Conservation (phyloP, 371 early-diverging fungal genomes). For the Circinella minor region DNA sequence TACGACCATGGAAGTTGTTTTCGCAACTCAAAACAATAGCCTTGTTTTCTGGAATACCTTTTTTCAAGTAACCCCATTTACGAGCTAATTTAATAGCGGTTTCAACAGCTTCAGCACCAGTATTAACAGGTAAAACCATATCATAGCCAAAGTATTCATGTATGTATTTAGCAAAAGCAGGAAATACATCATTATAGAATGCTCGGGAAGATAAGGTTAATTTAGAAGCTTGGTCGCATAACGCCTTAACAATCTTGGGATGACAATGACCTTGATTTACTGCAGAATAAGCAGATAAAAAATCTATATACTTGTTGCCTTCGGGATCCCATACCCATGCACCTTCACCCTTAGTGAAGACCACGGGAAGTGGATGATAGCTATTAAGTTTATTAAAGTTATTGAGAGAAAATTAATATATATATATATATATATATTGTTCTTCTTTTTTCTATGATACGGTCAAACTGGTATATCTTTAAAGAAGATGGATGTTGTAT, state of each 20-base stretch:
- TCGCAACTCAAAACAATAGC: slow-evolving; percentile 86
- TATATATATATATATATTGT: too few species aligned
- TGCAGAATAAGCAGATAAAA: slow-evolving; percentile 95
- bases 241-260: slow-evolving; percentile 92
- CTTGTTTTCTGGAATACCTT: slow-evolving; percentile 83
- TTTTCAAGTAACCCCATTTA: slow-evolving; percentile 95
- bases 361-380: slow-evolving; percentile 98
- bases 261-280: slow-evolving; percentile 98
- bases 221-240: slow-evolving; percentile 86
- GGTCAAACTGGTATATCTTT: not conserved
- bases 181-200: slow-evolving; percentile 95
- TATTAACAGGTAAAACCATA: slow-evolving; percentile 98
- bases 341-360: slow-evolving; percentile 90
- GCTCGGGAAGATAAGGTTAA: slow-evolving; percentile 93
- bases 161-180: slow-evolving; percentile 88
- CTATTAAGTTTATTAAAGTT: slow-evolving; percentile 34
- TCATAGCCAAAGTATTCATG: slow-evolving; percentile 95
- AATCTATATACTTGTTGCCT: slow-evolving; percentile 94
- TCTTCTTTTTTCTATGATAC: not conserved
- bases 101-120: slow-evolving; percentile 98
- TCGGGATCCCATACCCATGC: slow-evolving; percentile 96
- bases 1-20: slow-evolving; percentile 98
- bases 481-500: not conserved
- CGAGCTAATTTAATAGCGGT: slow-evolving; percentile 98
- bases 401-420: too few species aligned